Conservation (phyloP, 2,329 filamentous ascomycete species). For the Lasiodiplodia citricola region DNA sequence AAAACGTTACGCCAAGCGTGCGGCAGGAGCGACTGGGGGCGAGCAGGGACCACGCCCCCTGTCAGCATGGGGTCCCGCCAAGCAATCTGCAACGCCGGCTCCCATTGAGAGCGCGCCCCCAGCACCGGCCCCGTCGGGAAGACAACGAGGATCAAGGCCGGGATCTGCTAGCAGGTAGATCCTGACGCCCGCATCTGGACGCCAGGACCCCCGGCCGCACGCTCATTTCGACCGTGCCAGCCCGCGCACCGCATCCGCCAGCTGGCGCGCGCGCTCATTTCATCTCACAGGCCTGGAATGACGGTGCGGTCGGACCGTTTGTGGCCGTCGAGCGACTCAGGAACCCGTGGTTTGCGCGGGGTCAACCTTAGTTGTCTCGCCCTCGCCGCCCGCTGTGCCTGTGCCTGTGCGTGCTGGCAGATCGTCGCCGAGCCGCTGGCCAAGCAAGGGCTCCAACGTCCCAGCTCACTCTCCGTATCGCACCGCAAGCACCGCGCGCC, state of each 20-base stretch:
- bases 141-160: neutral
- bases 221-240: neutral
- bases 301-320: neutral
- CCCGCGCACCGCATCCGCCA: neutral
- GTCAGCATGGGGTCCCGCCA: neutral
- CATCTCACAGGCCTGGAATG: slow-evolving; percentile 1
- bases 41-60: neutral
- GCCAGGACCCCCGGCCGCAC: neutral
- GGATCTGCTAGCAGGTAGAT: neutral
- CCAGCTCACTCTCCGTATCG: slow-evolving; percentile 21
- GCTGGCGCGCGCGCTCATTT: neutral
- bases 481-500: slow-evolving; percentile 18
- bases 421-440: slow-evolving; percentile 21
- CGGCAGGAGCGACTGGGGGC: neutral
- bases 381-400: slow-evolving; percentile 22
- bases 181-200: neutral
- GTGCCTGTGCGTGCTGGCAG: slow-evolving; percentile 19
- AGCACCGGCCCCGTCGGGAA: neutral
- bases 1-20: neutral
- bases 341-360: slow-evolving; percentile 6
- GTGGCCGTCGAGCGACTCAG: neutral
- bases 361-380: slow-evolving; percentile 16
- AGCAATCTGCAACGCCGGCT: neutral
- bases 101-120: neutral
- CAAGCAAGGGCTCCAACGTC: slow-evolving; percentile 24